A percentile compares a stretch with the other conserved stretches of the same genome.
Evolutionary conservation across 208 protist species (phyloP).

Genomic region (Phytomonas sp.): DNA sequence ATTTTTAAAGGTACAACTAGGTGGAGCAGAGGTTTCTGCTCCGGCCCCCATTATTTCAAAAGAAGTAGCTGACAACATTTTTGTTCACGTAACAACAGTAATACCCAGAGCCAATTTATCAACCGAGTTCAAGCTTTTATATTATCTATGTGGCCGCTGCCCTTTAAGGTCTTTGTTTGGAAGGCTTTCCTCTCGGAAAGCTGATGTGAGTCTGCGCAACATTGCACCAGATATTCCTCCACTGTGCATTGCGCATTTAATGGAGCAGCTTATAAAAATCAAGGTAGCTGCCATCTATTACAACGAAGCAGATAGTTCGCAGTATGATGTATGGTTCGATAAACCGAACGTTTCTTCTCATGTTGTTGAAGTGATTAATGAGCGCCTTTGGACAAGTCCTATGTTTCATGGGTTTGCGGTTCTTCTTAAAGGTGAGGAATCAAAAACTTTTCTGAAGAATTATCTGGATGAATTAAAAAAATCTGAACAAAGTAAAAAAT

Average conservation of each 20-base stretch:
- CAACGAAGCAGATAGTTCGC: constrained; percentile 18
- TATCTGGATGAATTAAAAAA: constrained; percentile 34
- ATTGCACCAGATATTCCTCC: constrained; percentile 51
- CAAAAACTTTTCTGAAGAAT: constrained; percentile 28
- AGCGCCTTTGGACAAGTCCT: constrained; percentile 50
- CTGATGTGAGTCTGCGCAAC: constrained; percentile 47
- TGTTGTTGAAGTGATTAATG: constrained; percentile 24
- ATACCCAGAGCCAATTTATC: constrained; percentile 22
- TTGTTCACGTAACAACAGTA: constrained; percentile 39
- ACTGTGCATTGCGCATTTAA: constrained; percentile 56
- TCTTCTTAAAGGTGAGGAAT: constrained; percentile 39
- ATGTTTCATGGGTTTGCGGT: constrained; percentile 60
- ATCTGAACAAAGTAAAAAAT: constrained; percentile 17
- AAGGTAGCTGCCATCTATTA: constrained; percentile 38
- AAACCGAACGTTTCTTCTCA: constrained; percentile 36
- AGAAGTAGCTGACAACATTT: constrained; percentile 28
- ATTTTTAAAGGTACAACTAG: constrained; percentile 11
- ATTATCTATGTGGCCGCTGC: constrained; percentile 48
- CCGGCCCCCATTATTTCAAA: constrained; percentile 34
- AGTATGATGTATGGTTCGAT: constrained; percentile 61
- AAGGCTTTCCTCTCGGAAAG: constrained; percentile 40
- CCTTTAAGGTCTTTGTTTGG: constrained; percentile 50
- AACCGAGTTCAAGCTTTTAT: constrained; percentile 41
- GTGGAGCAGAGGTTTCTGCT: constrained; percentile 19
- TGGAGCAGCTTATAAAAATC: constrained; percentile 44